Percentiles rank a stretch among this genome's conserved stretches.
Evolutionary conservation across 257 asterid genomes (phyloP).

Genomic region (Nicotiana noctiflora): DNA sequence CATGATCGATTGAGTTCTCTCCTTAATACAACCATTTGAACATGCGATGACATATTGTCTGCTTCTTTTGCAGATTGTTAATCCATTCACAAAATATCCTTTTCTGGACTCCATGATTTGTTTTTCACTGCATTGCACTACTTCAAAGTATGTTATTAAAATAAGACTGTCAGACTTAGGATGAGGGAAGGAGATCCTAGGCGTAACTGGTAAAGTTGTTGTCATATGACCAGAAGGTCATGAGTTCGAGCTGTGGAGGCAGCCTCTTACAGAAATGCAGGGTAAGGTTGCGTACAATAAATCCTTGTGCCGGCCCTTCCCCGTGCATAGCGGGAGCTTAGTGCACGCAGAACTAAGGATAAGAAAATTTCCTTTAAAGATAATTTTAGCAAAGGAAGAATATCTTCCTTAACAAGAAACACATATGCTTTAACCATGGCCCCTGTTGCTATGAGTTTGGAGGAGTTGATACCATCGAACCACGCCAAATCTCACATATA

Average conservation of each 20-base stretch:
- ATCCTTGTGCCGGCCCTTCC: too few species aligned
- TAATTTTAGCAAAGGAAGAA: too few species aligned
- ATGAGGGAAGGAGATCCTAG: too few species aligned
- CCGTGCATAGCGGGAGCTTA: too few species aligned
- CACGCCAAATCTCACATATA: conserved; percentile 44
- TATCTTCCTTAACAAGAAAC: conserved; percentile 37
- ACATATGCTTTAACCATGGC: conserved; percentile 87
- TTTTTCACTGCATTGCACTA: not conserved
- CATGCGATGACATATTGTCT: conserved; percentile 7
- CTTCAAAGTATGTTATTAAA: not conserved
- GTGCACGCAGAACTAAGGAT: too few species aligned
- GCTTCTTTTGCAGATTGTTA: conserved; percentile 63
- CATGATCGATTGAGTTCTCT: not conserved
- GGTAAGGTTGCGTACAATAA: too few species aligned
- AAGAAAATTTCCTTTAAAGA: too few species aligned
- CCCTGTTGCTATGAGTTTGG: conserved; percentile 92
- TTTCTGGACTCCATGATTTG: conserved; percentile 11
- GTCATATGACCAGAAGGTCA: too few species aligned
- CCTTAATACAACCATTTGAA: not conserved
- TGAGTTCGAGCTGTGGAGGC: too few species aligned
- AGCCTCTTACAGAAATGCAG: too few species aligned
- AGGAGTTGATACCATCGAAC: conserved; percentile 71
- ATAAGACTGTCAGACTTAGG: not conserved
- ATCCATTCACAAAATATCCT: conserved; percentile 98
- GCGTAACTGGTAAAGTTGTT: too few species aligned